A percentile compares a stretch with the other conserved stretches of the same genome.
Evolutionary conservation across 805 yeast species (phyloP).

Genomic region (Lachancea sp.): DNA sequence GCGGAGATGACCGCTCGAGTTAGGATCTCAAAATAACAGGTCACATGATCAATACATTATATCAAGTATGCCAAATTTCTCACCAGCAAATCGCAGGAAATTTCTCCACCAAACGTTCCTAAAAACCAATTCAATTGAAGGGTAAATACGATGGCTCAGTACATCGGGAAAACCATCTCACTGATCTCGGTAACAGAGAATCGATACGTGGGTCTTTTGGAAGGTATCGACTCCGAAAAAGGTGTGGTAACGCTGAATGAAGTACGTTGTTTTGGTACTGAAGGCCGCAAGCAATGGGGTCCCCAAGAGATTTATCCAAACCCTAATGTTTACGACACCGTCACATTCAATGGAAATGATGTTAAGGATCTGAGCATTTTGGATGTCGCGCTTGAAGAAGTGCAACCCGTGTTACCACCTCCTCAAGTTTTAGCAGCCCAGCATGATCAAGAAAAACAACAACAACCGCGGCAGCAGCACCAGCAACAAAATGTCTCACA

Average conservation of each 20-base stretch:
- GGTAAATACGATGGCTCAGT: conserved; percentile 66
- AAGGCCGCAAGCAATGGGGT: conserved; percentile 74
- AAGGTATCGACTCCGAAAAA: conserved; percentile 80
- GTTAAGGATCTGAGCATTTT: conserved; percentile 84
- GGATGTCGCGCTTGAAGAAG: conserved; percentile 61
- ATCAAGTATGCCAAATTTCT: too few relatives aligned
- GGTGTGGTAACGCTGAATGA: conserved; percentile 79
- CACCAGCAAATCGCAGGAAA: neutral
- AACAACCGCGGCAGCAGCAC: conserved; percentile 9
- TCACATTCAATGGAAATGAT: conserved; percentile 85
- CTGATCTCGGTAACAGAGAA: conserved; percentile 28
- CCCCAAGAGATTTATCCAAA: conserved; percentile 67
- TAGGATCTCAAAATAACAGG: too few relatives aligned
- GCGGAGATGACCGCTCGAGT: too few relatives aligned
- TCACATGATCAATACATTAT: too few relatives aligned
- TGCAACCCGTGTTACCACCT: conserved; percentile 44
- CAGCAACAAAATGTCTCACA: conserved; percentile 6
- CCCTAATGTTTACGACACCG: conserved; percentile 59
- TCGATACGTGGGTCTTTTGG: conserved; percentile 84
- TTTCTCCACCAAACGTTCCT: too few relatives aligned
- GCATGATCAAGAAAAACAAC: conserved; percentile 11
- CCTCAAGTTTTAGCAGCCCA: conserved; percentile 17
- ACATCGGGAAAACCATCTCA: conserved; percentile 69
- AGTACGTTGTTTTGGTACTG: conserved; percentile 86
- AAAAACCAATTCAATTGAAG: neutral